Evolutionary conservation across 352 stramenopile species (phyloP).

Genomic region (Pythium biforme): DNA sequence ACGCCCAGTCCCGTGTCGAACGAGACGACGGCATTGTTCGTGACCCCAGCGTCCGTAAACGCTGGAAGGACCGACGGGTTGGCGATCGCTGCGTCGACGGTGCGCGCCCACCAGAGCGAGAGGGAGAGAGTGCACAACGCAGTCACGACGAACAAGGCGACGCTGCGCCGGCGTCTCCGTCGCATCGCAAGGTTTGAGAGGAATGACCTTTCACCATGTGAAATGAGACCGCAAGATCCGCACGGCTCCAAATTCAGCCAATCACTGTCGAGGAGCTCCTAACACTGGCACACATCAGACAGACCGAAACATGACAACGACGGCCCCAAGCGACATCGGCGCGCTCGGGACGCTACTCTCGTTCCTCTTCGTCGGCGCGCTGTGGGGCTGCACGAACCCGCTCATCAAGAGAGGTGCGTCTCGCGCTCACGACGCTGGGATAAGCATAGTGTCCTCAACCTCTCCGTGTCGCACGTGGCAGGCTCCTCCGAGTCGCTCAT

Average conservation of each 20-base stretch:
- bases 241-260: conserved; percentile 2
- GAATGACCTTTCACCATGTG: conserved; percentile 17
- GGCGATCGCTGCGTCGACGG: conserved; percentile 33
- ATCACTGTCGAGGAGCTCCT: background rate
- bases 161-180: background rate
- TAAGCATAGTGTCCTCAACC: no score
- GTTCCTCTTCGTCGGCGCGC: conserved; percentile 79
- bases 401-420: conserved; percentile 73
- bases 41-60: conserved; percentile 34
- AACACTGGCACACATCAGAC: background rate
- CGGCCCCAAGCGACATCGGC: background rate
- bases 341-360: conserved; percentile 51
- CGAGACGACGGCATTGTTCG: conserved; percentile 28
- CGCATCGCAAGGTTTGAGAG: no score
- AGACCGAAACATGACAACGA: background rate
- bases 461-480: conserved; percentile 36
- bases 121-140: conserved; percentile 2
- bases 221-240: background rate
- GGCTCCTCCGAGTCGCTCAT: conserved; percentile 47
- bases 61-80: conserved; percentile 30
- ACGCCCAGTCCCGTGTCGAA: conserved; percentile 38
- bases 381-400: conserved; percentile 87
- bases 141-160: background rate
- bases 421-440: no score
- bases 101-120: background rate